Evolutionary conservation across 768 basidiomycete species (phyloP), one percentile per base, ranked within the genome.

Genomic region (Kockovaella imperatae): DNA sequence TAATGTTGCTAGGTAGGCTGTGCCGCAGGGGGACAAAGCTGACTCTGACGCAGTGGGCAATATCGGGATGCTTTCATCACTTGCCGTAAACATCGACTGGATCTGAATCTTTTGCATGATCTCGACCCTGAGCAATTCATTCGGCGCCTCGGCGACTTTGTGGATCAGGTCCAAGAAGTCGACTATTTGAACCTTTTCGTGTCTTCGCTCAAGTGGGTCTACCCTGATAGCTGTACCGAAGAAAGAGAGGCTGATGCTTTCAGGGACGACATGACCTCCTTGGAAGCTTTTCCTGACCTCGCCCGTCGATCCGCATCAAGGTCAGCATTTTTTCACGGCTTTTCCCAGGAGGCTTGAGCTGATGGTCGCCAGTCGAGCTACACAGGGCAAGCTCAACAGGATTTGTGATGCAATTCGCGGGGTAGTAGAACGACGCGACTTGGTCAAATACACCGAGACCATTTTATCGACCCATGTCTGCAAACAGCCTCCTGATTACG

Each of bases 181-280:
- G 95, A 97, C 68, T 80, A 88, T 68, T 77, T 99, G 53, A 95
- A 95, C 69, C 74, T 99, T 39, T 89, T 99, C 72, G 75, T 97
- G 52, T 84, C 89, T 20, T 81, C 78, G 10, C 59, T 97, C 23
- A 87, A 85, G 88, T 91, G 56, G 55, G 70, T 50, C 14, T 41
- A 78, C 71, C 25, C 30, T 5, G 24, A n/a, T 23, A 2, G 4
- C 15, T 20, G 20, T 23, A 21, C n/a, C n/a, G n/a, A n/a, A n/a
- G n/a, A n/a, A n/a, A n/a, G n/a, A n/a, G n/a, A n/a, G n/a, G n/a
- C n/a, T n/a, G n/a, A n/a, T n/a, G n/a, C 23, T 29, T 5, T 18
- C 20, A 66, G 64, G 25, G 59, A 68, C 21, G 61, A 67, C n/a
- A n/a, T n/a, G n/a, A 28, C 68, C 73, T 40, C 61, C 68, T 3